Evolutionary conservation across 345 rosid genomes (phyloP), one percentile per base, ranked within the genome.

Genomic region (Hevea brasiliensis): DNA sequence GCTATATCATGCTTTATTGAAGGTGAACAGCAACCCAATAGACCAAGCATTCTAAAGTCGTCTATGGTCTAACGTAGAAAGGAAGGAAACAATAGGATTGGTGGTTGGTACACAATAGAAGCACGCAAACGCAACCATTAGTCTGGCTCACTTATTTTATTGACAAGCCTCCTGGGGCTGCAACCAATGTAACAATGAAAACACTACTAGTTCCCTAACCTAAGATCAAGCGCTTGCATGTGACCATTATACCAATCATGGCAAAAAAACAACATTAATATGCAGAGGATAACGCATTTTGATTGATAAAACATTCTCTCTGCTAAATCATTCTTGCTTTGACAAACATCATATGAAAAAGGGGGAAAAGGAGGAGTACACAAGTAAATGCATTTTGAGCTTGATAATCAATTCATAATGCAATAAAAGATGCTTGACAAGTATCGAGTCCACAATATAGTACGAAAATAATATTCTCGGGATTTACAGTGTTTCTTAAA

Each of bases 401-500:
- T 58, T 57, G 37, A 61, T 11, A 58, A 60, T 24, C 68, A 59
- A 51, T 35, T 69, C 67, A 48, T 68, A 9, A 62, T 17, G 44
- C 18, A 41, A 63, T 4, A 21, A 45, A 21, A 69, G 42, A 21
- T 60, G 37, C 53, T 56, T 69, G 20, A 45, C 64, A 54, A n/a
- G 24, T 59, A 37, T 41, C 47, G 11, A 70, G 20, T 65, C 58
- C 41, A 37, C n/a, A 47, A 61, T 32, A 53, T 61, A 62, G 66
- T 64, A 69, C n/a, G 73, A 61, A n/a, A 40, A 55, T 27, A 35
- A 57, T 63, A 55, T 27, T 72, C 40, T 48, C 65, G 48, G 26
- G 67, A 72, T 80, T 27, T 63, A 68, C 72, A 72, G 45, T 51
- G 29, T 29, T 66, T 27, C 61, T 70, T 56, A 55, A 75, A 55